Conservation (phyloP, 805 yeast genomes). For the Wickerhamiella parazyma region DNA sequence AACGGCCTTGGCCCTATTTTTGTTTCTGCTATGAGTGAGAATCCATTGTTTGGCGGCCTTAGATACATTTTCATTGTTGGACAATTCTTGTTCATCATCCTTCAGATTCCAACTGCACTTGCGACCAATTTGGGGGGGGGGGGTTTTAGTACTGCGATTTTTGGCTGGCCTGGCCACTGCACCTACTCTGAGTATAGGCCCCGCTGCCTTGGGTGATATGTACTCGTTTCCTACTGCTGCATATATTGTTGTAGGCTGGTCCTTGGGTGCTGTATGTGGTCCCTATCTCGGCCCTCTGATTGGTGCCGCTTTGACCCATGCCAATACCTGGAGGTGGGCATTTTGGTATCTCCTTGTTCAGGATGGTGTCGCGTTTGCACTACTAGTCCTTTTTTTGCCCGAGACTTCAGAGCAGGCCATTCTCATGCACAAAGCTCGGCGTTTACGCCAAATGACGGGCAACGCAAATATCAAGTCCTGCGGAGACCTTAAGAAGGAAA, state of each 20-base stretch:
- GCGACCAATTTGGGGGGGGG: slow-evolving; percentile 37
- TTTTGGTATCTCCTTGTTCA: slow-evolving; percentile 37
- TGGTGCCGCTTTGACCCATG: slow-evolving; percentile 37
- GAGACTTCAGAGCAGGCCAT: slow-evolving; percentile 37
- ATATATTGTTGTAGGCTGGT: slow-evolving; percentile 38
- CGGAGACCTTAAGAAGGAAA: slow-evolving; percentile 13
- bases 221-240: slow-evolving; percentile 32
- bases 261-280: slow-evolving; percentile 40
- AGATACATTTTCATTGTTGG: slow-evolving; percentile 35
- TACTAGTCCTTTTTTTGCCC: slow-evolving; percentile 32
- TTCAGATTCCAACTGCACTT: slow-evolving; percentile 47
- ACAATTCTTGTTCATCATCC: slow-evolving; percentile 33
- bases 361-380: slow-evolving; percentile 28
- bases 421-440: slow-evolving; percentile 34
- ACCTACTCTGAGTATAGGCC: slow-evolving; percentile 46
- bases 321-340: slow-evolving; percentile 40
- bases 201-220: slow-evolving; percentile 43
- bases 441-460: slow-evolving; percentile 35
- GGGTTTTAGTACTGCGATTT: slow-evolving; percentile 38
- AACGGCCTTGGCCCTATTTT: slow-evolving; percentile 48
- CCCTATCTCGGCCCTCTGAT: slow-evolving; percentile 44
- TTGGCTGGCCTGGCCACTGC: slow-evolving; percentile 44
- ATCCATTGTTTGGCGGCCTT: slow-evolving; percentile 33
- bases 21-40: slow-evolving; percentile 43
- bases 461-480: slow-evolving; percentile 10